These are phyloP conservation scores for Trichophyton benhamiae DNA, from an alignment of 2,329 filamentous ascomycete species.

Conservation along the genomic window DNA sequence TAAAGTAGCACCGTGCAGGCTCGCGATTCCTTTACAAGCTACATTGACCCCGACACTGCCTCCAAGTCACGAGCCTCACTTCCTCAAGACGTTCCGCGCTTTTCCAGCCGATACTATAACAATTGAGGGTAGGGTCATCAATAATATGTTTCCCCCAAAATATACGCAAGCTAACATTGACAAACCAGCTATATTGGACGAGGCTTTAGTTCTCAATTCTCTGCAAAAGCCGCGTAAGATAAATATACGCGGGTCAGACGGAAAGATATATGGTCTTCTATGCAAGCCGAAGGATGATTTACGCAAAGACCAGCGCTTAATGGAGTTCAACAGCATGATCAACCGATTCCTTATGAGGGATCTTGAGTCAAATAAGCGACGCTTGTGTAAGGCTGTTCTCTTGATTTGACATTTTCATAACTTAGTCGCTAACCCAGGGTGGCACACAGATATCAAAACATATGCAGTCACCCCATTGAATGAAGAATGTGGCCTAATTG, in stretches of 20 bases:
- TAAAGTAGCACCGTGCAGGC: constrained; percentile 63
- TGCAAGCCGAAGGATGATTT: constrained; percentile 98
- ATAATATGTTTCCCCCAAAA: neutral
- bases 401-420: neutral
- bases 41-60: constrained; percentile 76
- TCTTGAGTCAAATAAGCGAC: constrained; percentile 75
- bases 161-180: neutral
- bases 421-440: constrained; percentile 7
- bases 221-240: constrained; percentile 86
- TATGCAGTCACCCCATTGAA: constrained; percentile 95
- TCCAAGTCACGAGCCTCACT: constrained; percentile 52
- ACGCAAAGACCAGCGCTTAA: constrained; percentile 90
- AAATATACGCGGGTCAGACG: constrained; percentile 77
- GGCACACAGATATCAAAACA: constrained; percentile 61
- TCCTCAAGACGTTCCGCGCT: constrained; percentile 59
- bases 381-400: constrained; percentile 46
- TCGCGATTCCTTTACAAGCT: constrained; percentile 81
- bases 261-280: constrained; percentile 73
- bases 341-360: constrained; percentile 88
- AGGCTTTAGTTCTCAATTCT: constrained; percentile 80
- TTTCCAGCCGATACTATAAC: constrained; percentile 80
- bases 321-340: constrained; percentile 99
- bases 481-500: constrained; percentile 93
- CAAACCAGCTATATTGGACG: constrained; percentile 56
- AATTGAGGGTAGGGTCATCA: constrained; percentile 42